Evolutionary conservation across 1,284 basidiomycete genomes (phyloP).

Genomic region (Irpex sp.): DNA sequence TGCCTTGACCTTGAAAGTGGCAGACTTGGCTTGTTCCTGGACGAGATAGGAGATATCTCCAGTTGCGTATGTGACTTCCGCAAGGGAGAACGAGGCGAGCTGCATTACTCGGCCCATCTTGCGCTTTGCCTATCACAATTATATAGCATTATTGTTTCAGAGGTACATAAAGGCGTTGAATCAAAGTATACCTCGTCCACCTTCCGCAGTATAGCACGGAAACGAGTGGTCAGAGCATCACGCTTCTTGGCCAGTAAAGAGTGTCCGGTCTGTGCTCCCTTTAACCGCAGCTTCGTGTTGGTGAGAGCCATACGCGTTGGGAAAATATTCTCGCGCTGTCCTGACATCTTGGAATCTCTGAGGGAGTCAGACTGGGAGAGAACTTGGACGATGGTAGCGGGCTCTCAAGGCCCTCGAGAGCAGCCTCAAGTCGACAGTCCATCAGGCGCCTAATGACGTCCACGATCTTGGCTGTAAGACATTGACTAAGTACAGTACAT

Average conservation of each 20-base stretch:
- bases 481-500: too few relatives aligned
- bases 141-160: neutral
- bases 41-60: slow-evolving; percentile 97
- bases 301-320: slow-evolving; percentile 95
- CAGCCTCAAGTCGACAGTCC: too few relatives aligned
- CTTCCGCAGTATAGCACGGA: slow-evolving; percentile 85
- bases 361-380: neutral
- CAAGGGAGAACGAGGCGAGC: slow-evolving; percentile 96
- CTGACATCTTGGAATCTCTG: slow-evolving; percentile 61
- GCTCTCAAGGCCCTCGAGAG: too few relatives aligned
- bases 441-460: too few relatives aligned
- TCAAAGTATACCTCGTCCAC: slow-evolving; percentile 77
- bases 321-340: slow-evolving; percentile 88
- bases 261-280: slow-evolving; percentile 97
- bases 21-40: slow-evolving; percentile 88
- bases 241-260: slow-evolving; percentile 97
- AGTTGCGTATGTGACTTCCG: slow-evolving; percentile 97
- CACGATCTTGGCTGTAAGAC: too few relatives aligned
- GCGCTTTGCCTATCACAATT: slow-evolving; percentile 78
- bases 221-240: slow-evolving; percentile 91
- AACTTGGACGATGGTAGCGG: neutral
- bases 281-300: slow-evolving; percentile 89
- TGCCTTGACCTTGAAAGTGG: slow-evolving; percentile 90
- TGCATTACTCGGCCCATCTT: slow-evolving; percentile 99
- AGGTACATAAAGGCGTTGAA: neutral